Evolutionary conservation across 306 rosid genomes (phyloP).

Genomic region (Cucumis melo): DNA sequence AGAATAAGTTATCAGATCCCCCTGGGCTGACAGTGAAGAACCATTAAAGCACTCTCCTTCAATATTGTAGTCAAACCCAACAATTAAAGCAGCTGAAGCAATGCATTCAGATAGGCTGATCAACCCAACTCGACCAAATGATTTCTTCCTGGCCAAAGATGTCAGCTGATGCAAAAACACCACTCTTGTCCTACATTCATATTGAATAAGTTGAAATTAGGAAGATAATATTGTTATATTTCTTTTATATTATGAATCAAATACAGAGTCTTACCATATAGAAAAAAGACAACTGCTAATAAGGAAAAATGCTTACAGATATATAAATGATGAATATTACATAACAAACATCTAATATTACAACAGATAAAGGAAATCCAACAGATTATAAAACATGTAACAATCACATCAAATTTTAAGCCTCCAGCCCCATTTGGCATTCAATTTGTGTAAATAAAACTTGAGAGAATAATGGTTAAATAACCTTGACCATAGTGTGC

Average conservation of each 20-base stretch:
- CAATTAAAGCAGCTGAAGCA: constrained; percentile 54
- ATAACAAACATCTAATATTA: no score
- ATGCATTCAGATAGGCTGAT: constrained; percentile 83
- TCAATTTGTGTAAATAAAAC: neutral
- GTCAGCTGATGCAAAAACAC: constrained; percentile 62
- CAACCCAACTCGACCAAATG: constrained; percentile 86
- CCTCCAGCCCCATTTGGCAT: no score
- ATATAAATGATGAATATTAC: no score
- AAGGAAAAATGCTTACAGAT: no score
- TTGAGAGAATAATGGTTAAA: no score
- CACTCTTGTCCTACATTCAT: constrained; percentile 42
- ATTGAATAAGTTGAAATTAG: neutral
- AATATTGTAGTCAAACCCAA: constrained; percentile 14
- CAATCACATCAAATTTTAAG: neutral
- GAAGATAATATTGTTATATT: no score
- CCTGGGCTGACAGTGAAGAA: constrained; percentile 8
- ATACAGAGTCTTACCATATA: no score
- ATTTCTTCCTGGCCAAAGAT: constrained; percentile 45
- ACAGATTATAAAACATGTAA: neutral
- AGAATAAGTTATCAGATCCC: constrained; percentile 19
- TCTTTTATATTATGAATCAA: no score
- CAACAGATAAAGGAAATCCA: no score
- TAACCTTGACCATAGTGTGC: no score
- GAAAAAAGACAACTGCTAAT: no score
- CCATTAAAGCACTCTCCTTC: constrained; percentile 23